phyloP scores from a whole-genome alignment of 257 asterid species.

The Jacaranda mimosifolia region DNA sequence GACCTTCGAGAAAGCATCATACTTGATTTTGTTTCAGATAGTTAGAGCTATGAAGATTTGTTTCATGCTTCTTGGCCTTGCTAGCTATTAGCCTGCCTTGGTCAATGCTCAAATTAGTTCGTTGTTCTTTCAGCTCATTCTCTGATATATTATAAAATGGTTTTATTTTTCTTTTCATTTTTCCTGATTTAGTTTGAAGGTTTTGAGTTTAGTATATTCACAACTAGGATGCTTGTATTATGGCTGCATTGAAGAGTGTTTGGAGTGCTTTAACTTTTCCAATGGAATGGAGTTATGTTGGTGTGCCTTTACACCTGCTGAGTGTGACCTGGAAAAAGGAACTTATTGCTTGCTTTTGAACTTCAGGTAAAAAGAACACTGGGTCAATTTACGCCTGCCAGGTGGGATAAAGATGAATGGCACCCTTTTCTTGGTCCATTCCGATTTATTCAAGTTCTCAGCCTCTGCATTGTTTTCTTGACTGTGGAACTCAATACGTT shows the following conservation, averaged over 20 bases:
- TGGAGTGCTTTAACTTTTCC: not conserved
- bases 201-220: not conserved
- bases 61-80: not conserved
- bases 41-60: not conserved
- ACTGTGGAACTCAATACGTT: conserved; percentile 94
- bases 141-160: no score
- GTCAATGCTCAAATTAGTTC: not conserved
- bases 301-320: not conserved
- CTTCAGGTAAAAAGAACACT: conserved; percentile 83
- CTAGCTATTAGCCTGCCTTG: not conserved
- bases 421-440: conserved; percentile 96
- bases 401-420: conserved; percentile 99
- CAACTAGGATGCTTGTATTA: not conserved
- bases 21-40: not conserved
- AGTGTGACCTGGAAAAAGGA: not conserved
- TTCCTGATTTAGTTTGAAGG: no score
- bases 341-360: not conserved
- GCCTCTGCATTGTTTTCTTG: conserved; percentile 77
- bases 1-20: not conserved
- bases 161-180: no score
- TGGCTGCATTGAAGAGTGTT: not conserved
- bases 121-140: no score
- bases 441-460: conserved; percentile 86
- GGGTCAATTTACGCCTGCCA: conserved; percentile 94
- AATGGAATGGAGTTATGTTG: not conserved